phyloP scores from a whole-genome alignment of 768 basidiomycete genomes.

The Trametes gibbosa region DNA sequence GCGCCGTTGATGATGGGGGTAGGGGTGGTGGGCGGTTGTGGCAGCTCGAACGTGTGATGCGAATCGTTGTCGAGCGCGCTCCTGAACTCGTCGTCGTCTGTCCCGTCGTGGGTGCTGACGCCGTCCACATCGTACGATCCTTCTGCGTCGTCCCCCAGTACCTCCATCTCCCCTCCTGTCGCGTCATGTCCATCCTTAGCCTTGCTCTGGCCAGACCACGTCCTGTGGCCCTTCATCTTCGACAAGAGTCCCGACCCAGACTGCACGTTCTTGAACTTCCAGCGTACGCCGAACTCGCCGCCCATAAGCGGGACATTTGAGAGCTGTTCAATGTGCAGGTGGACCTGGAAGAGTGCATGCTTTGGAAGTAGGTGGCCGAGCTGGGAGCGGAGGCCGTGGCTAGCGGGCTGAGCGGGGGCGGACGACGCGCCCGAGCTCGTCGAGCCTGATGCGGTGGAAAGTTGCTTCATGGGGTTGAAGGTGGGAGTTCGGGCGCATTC shows the following conservation, averaged over 20 bases:
- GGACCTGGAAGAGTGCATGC: slow-evolving; percentile 64
- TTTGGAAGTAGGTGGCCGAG: slow-evolving; percentile 59
- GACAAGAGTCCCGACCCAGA: slow-evolving; percentile 42
- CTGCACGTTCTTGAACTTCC: slow-evolving; percentile 66
- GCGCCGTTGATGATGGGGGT: slow-evolving; percentile 12
- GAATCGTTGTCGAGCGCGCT: slow-evolving; percentile 8
- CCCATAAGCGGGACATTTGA: slow-evolving; percentile 68
- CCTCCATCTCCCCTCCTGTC: neutral
- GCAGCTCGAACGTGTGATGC: slow-evolving; percentile 10
- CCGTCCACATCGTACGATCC: slow-evolving; percentile 7
- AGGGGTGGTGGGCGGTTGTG: slow-evolving; percentile 16
- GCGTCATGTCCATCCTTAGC: slow-evolving; percentile 19
- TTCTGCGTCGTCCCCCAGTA: neutral
- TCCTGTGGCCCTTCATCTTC: slow-evolving; percentile 35
- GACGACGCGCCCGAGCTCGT: slow-evolving; percentile 19
- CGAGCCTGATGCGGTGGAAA: slow-evolving; percentile 9
- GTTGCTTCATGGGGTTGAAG: slow-evolving; percentile 4
- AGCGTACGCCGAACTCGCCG: slow-evolving; percentile 67
- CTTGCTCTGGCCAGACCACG: slow-evolving; percentile 16
- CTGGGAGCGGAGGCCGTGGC: slow-evolving; percentile 48
- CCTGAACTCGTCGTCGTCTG: slow-evolving; percentile 15
- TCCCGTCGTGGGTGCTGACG: slow-evolving; percentile 10
- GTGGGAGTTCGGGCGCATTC: slow-evolving; percentile 5
- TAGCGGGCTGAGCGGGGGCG: neutral
- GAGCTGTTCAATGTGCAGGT: slow-evolving; percentile 62